Evolutionary conservation across 2,329 filamentous ascomycete species (phyloP), one percentile per base, ranked within the genome.

Genomic region (Fusarium ramigenum): DNA sequence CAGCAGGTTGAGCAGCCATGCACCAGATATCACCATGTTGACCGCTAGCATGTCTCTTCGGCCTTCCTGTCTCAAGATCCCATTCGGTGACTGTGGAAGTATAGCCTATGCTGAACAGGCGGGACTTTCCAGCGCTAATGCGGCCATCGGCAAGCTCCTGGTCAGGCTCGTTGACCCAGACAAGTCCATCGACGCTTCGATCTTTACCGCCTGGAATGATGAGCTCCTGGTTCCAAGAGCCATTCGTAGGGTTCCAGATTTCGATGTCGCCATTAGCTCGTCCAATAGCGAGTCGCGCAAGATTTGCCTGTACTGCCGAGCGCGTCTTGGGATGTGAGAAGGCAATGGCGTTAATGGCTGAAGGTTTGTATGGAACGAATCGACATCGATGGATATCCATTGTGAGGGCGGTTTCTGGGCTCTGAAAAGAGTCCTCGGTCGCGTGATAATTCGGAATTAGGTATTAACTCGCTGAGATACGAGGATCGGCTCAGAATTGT

Each of bases 331-430:
- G 87, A 81, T 97, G 93, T 10, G 96, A 97, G 82, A 99, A 98
- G 75, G 96, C 94, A 80, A 98, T 90, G 72, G 94, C 92, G 84
- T 97, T 98, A 83, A 99, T 98, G 65, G 95, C 92, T 68, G 94
- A 94, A 12, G 94, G 93, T 74, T 95, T 94, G 83, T 93, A 98
- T 44, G 93, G 93, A 77, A 99, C 93, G 84, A 99, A 99, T 80
- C 96, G 94, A 80, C 95, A 97, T 79, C 96, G 94, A 86, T 99
- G 96, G 81, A 99, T 92, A 84, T 98, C 96, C 96, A 98, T 98
- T 66, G 66, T 72, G 70, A 61, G 46, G 58, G 64, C 32, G 59
- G 37, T 28, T 40, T 46, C 65, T 59, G 46, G 58, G 44, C 28
- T 66, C 37, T 66, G 43, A 49, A 56, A 50, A 56, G 59, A 49